Conservation (phyloP, 495 filamentous ascomycete genomes). For the Aspergillus hancockii region DNA sequence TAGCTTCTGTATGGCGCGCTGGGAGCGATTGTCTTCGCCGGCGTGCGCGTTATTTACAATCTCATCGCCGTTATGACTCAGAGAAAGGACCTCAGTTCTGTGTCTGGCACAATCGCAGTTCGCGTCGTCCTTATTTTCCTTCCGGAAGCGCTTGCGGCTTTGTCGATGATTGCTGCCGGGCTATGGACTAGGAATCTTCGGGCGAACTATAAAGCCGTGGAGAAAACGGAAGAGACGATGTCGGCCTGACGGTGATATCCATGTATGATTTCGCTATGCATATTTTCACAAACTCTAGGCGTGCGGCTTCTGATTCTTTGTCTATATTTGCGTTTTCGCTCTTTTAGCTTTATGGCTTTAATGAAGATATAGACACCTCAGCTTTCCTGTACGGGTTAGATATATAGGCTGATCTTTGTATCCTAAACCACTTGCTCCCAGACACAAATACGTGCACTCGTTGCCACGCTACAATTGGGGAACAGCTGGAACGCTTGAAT, state of each 20-base stretch:
- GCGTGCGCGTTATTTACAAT: conserved; percentile 17
- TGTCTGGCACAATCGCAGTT: conserved; percentile 12
- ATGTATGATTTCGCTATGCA: neutral
- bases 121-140: conserved; percentile 20
- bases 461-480: too few relatives aligned
- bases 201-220: neutral
- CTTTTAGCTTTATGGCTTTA: neutral
- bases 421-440: too few relatives aligned
- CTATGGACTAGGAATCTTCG: conserved; percentile 9
- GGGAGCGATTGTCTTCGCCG: conserved; percentile 11
- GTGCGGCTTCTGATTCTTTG: neutral
- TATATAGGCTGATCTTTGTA: too few relatives aligned
- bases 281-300: too few relatives aligned
- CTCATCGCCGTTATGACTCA: conserved; percentile 17
- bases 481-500: too few relatives aligned
- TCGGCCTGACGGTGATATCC: neutral
- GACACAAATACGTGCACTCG: too few relatives aligned
- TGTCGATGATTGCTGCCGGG: conserved; percentile 13
- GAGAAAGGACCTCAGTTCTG: conserved; percentile 11
- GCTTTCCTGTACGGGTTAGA: too few relatives aligned
- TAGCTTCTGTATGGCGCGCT: conserved; percentile 13
- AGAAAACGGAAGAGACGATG: neutral
- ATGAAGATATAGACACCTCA: too few relatives aligned
- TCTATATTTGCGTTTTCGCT: neutral
- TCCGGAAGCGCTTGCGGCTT: conserved; percentile 9